A percentile compares a stretch with the other conserved stretches of the same genome.
phyloP scores from a whole-genome alignment of 1,284 basidiomycete species.

The Takashimella tepidaria region DNA sequence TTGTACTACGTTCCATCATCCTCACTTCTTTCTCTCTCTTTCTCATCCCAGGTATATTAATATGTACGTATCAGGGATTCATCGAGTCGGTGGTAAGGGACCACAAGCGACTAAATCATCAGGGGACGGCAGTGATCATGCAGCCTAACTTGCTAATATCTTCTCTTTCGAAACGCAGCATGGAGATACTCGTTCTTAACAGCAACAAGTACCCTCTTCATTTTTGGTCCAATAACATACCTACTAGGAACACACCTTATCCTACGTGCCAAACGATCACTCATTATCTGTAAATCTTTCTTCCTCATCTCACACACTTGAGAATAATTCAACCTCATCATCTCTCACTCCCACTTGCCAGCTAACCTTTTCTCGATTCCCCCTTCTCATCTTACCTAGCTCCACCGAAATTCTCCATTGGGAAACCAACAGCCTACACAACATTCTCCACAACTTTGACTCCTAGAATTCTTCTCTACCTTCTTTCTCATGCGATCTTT shows the following conservation, averaged over 20 bases:
- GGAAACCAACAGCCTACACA: constrained; percentile 8
- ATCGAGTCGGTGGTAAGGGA: no score
- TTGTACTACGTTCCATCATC: constrained; percentile 11
- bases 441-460: constrained; percentile 19
- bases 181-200: constrained; percentile 8
- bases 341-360: no score
- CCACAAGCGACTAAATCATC: no score
- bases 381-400: no score
- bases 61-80: constrained; percentile 1
- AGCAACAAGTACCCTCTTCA: constrained; percentile 7
- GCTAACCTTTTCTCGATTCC: no score
- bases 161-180: constrained; percentile 7
- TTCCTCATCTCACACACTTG: no score
- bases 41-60: constrained; percentile 13
- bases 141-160: no score
- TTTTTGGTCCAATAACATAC: constrained; percentile 51
- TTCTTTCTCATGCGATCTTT: constrained; percentile 20
- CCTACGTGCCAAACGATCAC: constrained; percentile 21
- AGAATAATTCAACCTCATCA: no score
- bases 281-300: constrained; percentile 27
- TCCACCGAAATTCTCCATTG: constrained; percentile 10
- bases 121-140: no score
- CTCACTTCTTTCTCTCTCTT: constrained; percentile 11
- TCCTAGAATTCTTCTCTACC: constrained; percentile 15
- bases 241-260: constrained; percentile 55